Percentiles rank a stretch among this genome's conserved stretches.
Conservation (phyloP, 345 rosid genomes). For the Aquilaria yunnanensis region DNA sequence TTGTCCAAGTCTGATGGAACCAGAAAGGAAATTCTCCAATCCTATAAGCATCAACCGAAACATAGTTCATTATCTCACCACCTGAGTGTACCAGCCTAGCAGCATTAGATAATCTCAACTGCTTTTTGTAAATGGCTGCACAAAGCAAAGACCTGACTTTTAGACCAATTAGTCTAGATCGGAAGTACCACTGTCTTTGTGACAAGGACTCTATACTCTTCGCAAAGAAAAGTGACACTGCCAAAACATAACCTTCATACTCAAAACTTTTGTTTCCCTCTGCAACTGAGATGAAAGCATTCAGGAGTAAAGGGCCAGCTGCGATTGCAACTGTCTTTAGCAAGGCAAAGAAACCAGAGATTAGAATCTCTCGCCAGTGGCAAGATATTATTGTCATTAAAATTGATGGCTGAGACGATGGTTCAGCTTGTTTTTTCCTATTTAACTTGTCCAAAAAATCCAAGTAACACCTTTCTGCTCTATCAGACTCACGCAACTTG, state of each 20-base stretch:
- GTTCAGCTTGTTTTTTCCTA: constrained; percentile 38
- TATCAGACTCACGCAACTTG: constrained; percentile 44
- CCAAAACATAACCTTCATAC: constrained; percentile 72
- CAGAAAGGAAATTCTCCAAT: constrained; percentile 94
- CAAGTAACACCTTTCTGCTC: constrained; percentile 66
- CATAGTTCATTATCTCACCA: constrained; percentile 89
- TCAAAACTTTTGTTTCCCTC: constrained; percentile 62
- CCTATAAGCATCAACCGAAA: constrained; percentile 87
- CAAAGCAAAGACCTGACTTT: constrained; percentile 73
- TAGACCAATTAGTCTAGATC: constrained; percentile 74
- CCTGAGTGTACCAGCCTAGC: constrained; percentile 76
- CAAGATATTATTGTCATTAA: constrained; percentile 52
- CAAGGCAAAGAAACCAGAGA: constrained; percentile 84
- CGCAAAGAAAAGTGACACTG: constrained; percentile 46
- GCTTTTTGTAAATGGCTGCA: constrained; percentile 81
- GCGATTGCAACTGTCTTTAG: constrained; percentile 68
- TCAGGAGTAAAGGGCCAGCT: constrained; percentile 80
- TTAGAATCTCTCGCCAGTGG: constrained; percentile 56
- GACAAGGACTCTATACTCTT: constrained; percentile 76
- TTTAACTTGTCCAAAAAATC: constrained; percentile 45
- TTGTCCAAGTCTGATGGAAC: constrained; percentile 96
- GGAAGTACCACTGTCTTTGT: constrained; percentile 90
- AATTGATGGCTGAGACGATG: constrained; percentile 41
- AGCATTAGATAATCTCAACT: constrained; percentile 66
- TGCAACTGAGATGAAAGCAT: constrained; percentile 82